These are phyloP conservation scores for Fallopia convolvulus DNA, from an alignment of 148 eudicot species.

Conservation along the genomic window DNA sequence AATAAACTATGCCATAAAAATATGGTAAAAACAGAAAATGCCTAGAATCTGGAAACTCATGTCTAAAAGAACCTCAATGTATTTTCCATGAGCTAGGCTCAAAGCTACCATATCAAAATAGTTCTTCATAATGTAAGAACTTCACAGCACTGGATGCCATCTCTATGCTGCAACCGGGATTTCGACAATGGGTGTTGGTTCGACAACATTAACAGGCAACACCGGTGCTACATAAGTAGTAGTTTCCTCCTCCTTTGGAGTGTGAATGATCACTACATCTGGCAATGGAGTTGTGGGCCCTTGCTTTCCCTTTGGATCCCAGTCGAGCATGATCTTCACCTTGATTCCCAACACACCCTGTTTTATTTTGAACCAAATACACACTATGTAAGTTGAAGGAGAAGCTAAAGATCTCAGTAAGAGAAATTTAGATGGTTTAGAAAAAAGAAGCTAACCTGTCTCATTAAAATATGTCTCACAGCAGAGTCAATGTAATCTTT, in stretches of 20 bases:
- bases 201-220: not conserved
- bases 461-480: constrained; percentile 60
- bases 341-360: not conserved
- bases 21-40: not conserved
- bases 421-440: not conserved
- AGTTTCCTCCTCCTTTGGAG: constrained; percentile 4
- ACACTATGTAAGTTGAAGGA: not conserved
- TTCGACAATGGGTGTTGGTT: not conserved
- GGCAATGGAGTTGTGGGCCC: constrained; percentile 8
- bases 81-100: not conserved
- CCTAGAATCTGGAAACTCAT: not conserved
- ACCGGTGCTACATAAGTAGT: not conserved
- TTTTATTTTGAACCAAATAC: not conserved
- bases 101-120: not conserved
- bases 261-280: not conserved
- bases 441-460: constrained; percentile 44
- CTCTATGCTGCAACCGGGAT: not conserved
- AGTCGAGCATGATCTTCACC: constrained; percentile 10
- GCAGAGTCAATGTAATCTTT: constrained; percentile 85
- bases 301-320: constrained; percentile 7
- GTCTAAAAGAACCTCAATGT: not conserved
- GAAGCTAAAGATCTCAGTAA: not conserved
- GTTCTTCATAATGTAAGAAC: not conserved
- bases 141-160: not conserved
- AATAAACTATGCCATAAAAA: too few species aligned